These are phyloP conservation scores for Trichoderma hamatum DNA, from an alignment of 2,329 filamentous ascomycete genomes.

Conservation along the genomic window DNA sequence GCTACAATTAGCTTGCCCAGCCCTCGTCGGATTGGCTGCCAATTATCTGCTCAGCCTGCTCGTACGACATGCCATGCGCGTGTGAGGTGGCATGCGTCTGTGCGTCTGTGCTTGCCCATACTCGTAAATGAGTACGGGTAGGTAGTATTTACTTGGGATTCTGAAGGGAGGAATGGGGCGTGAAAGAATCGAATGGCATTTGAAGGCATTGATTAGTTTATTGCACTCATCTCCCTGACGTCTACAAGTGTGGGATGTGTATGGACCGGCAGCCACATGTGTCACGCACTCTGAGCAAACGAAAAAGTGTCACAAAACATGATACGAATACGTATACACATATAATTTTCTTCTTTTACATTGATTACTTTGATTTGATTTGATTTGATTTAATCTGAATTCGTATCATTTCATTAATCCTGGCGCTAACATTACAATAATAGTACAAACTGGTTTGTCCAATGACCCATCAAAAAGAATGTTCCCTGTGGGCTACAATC, in stretches of 20 bases:
- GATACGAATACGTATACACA: neutral
- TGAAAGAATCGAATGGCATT: too few species aligned
- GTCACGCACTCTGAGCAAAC: neutral
- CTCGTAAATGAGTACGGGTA: neutral
- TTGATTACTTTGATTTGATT: too few species aligned
- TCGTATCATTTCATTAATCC: constrained; percentile 15
- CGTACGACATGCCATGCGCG: neutral
- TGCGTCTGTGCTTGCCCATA: neutral
- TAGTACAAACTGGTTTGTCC: constrained; percentile 4
- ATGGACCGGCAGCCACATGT: neutral
- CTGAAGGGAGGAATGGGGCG: neutral
- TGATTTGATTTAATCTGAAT: neutral
- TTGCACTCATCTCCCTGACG: neutral
- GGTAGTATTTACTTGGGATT: neutral
- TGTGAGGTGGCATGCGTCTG: neutral
- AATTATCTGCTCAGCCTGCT: neutral
- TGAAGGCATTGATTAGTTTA: too few species aligned
- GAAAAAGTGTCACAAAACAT: neutral
- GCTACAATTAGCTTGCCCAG: neutral
- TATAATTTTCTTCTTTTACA: neutral
- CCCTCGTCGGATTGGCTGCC: neutral
- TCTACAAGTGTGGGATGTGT: neutral
- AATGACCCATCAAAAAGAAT: constrained; percentile 2
- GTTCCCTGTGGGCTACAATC: constrained; percentile 42
- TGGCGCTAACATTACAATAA: constrained; percentile 21